A percentile compares a stretch with the other conserved stretches of the same genome.
phyloP scores from a whole-genome alignment of 2,329 filamentous ascomycete genomes.

The Lojkania enalia region DNA sequence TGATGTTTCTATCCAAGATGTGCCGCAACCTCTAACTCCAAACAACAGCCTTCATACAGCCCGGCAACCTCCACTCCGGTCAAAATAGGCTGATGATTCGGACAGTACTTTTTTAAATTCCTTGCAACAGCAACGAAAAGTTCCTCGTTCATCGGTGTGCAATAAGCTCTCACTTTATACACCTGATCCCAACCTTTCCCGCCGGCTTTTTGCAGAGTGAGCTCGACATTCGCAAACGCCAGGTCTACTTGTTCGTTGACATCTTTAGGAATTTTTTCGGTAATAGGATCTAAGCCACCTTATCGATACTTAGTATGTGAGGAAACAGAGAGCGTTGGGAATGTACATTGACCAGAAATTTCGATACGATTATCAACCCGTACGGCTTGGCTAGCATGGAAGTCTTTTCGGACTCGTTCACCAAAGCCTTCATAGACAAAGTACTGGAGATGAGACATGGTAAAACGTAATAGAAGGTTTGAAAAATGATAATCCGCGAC shows the following conservation, averaged over 20 bases:
- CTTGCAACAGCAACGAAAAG: slow-evolving; percentile 15
- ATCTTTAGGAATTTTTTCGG: slow-evolving; percentile 23
- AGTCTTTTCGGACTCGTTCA: slow-evolving; percentile 20
- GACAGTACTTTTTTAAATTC: slow-evolving; percentile 26
- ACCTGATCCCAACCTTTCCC: slow-evolving; percentile 59
- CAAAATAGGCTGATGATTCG: slow-evolving; percentile 28
- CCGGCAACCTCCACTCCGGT: slow-evolving; percentile 25
- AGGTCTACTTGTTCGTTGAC: slow-evolving; percentile 28
- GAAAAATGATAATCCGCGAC: no score
- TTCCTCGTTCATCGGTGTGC: slow-evolving; percentile 14
- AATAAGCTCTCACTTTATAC: slow-evolving; percentile 27
- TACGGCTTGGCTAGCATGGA: slow-evolving; percentile 31
- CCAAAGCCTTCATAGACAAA: slow-evolving; percentile 32
- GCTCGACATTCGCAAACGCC: slow-evolving; percentile 60
- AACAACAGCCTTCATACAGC: slow-evolving; percentile 25
- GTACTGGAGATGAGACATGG: slow-evolving; percentile 29
- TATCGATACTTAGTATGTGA: neutral
- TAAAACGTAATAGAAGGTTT: neutral
- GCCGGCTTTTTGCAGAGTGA: slow-evolving; percentile 55
- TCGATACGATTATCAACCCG: slow-evolving; percentile 30
- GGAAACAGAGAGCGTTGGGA: neutral
- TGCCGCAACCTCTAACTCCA: slow-evolving; percentile 34
- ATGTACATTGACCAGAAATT: slow-evolving; percentile 31
- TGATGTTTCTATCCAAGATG: slow-evolving; percentile 13
- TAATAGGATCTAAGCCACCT: slow-evolving; percentile 32